Evolutionary conservation across 1,284 basidiomycete species (phyloP).

Genomic region (Pyrrhoderma noxium): DNA sequence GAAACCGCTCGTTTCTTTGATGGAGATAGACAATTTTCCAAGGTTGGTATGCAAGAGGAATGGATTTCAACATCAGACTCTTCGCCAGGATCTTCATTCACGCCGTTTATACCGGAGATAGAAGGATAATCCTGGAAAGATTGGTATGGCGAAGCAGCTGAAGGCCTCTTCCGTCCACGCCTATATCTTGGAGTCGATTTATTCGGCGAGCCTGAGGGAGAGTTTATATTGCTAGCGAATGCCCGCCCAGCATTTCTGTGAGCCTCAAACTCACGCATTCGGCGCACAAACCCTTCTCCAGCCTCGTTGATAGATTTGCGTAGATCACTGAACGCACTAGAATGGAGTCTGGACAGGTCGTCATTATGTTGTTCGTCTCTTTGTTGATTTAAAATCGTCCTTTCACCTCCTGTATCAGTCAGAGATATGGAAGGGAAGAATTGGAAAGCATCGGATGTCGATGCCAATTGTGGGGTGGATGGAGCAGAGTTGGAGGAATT

Average conservation of each 20-base stretch:
- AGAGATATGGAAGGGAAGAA: constrained; percentile 33
- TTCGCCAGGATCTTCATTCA: constrained; percentile 36
- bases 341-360: constrained; percentile 43
- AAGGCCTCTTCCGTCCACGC: constrained; percentile 16
- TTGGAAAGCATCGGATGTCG: constrained; percentile 54
- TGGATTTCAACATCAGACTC: constrained; percentile 50
- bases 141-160: constrained; percentile 20
- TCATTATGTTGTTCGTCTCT: constrained; percentile 4
- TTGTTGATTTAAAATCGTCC: neutral
- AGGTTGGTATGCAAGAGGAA: constrained; percentile 29
- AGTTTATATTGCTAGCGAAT: too few relatives aligned
- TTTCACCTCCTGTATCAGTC: neutral
- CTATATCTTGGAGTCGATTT: constrained; percentile 1
- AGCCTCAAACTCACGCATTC: constrained; percentile 65
- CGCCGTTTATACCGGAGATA: constrained; percentile 16
- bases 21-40: constrained; percentile 22
- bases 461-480: constrained; percentile 36
- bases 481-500: constrained; percentile 18
- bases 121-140: constrained; percentile 18
- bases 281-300: constrained; percentile 58
- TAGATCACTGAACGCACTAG: constrained; percentile 58
- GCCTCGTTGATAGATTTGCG: constrained; percentile 51
- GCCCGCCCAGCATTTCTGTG: constrained; percentile 28
- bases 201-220: too few relatives aligned
- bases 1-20: constrained; percentile 38